Percentiles rank a stretch among this genome's conserved stretches.
Evolutionary conservation across 352 stramenopile species (phyloP).

Genomic region (Pelagophyceae sp.): DNA sequence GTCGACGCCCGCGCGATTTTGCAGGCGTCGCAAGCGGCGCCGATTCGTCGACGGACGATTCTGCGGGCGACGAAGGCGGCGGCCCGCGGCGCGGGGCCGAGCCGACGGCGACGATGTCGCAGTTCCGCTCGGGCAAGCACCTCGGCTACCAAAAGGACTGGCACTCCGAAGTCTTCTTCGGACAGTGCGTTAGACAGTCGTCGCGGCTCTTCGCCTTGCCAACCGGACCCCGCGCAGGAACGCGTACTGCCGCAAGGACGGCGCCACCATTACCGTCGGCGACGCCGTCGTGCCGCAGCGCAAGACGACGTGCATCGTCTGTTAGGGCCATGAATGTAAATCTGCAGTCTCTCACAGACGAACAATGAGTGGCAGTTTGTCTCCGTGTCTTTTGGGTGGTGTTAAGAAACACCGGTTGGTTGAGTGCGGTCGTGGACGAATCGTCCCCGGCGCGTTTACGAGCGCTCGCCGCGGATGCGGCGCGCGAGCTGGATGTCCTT

Average conservation of each 20-base stretch:
- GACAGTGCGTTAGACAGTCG: background rate
- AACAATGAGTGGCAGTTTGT: no score
- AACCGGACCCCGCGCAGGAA: no score
- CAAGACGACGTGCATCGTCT: no score
- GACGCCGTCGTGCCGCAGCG: no score
- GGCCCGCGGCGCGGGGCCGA: background rate
- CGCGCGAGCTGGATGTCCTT: constrained; percentile 87
- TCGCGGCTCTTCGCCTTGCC: no score
- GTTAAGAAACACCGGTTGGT: no score
- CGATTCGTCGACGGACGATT: background rate
- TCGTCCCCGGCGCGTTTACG: no score
- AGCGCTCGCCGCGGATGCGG: constrained; percentile 70
- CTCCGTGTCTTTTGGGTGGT: no score
- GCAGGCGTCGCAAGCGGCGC: constrained; percentile 40
- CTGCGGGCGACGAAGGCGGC: constrained; percentile 13
- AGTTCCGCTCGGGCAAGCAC: background rate
- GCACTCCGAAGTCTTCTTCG: constrained; percentile 14
- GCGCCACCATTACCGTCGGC: background rate
- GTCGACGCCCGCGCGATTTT: no score
- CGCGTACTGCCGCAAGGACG: background rate
- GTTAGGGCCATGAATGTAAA: no score
- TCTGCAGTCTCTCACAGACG: no score
- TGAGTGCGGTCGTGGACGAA: no score
- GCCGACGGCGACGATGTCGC: background rate
- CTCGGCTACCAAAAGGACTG: background rate